Evolutionary conservation across 2,329 filamentous ascomycete species (phyloP).

Genomic region (Talaromyces pinophilus): DNA sequence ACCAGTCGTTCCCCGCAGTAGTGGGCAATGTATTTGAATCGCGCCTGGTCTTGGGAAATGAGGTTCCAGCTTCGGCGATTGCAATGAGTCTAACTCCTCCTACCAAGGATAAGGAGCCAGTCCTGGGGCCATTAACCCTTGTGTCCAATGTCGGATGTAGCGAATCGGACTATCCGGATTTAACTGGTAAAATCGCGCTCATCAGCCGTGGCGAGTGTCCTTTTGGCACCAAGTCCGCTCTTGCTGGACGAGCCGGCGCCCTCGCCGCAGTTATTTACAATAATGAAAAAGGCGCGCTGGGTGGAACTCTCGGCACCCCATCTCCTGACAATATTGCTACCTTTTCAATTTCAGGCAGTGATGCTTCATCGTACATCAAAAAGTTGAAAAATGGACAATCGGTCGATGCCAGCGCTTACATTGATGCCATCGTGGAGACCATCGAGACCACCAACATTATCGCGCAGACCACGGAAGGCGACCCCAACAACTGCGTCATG

Average conservation of each 20-base stretch:
- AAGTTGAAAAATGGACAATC: conserved; percentile 52
- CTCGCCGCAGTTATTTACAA: conserved; percentile 74
- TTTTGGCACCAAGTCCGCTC: conserved; percentile 70
- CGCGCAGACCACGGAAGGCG: conserved; percentile 60
- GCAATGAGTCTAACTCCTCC: conserved; percentile 67
- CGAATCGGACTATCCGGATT: conserved; percentile 62
- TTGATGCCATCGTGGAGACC: conserved; percentile 50
- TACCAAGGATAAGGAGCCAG: conserved; percentile 31
- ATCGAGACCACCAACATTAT: conserved; percentile 60
- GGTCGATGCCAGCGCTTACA: conserved; percentile 40
- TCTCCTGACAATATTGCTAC: neutral
- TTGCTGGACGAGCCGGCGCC: conserved; percentile 69
- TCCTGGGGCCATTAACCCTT: conserved; percentile 62
- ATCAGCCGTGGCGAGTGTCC: conserved; percentile 69
- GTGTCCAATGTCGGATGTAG: conserved; percentile 66
- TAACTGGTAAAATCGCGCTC: conserved; percentile 67
- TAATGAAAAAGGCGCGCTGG: conserved; percentile 62
- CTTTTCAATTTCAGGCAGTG: neutral
- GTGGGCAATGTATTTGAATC: conserved; percentile 3
- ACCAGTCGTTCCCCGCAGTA: neutral
- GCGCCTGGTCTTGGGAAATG: conserved; percentile 46
- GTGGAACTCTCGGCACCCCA: conserved; percentile 45
- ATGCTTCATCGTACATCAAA: conserved; percentile 48
- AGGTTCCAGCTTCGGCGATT: conserved; percentile 53
- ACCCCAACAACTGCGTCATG: conserved; percentile 60